These are phyloP conservation scores for Eucalyptus shirleyi DNA, from an alignment of 345 rosid genomes.

Conservation along the genomic window DNA sequence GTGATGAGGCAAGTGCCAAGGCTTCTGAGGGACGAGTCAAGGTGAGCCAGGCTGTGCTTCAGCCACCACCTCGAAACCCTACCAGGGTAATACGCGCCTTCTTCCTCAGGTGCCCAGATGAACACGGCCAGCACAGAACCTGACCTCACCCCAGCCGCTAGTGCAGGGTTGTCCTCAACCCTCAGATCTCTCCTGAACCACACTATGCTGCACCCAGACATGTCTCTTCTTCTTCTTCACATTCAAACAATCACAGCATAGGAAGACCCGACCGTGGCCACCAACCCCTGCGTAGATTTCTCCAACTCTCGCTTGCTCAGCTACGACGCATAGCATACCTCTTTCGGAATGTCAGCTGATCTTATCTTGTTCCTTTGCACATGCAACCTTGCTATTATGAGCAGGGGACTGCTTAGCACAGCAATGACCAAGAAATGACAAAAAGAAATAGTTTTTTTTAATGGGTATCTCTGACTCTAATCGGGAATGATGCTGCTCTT, in stretches of 20 bases:
- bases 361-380: not conserved
- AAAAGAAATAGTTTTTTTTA: not conserved
- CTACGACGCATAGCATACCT: not conserved
- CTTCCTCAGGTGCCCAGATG: constrained; percentile 96
- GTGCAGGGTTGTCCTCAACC: constrained; percentile 92
- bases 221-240: constrained; percentile 8
- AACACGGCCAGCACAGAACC: constrained; percentile 77
- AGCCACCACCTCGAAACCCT: constrained; percentile 99
- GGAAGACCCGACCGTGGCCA: not conserved
- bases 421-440: not conserved
- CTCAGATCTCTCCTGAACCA: constrained; percentile 99
- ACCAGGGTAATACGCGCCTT: constrained; percentile 78
- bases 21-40: constrained; percentile 79
- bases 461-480: not conserved
- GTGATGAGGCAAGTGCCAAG: constrained; percentile 79
- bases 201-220: constrained; percentile 80
- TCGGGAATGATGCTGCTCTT: not conserved
- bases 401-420: not conserved
- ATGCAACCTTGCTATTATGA: not conserved
- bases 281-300: not conserved
- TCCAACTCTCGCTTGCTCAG: not conserved
- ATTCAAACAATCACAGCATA: not conserved
- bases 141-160: constrained; percentile 83
- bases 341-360: not conserved
- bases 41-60: constrained; percentile 84